Percentiles rank a stretch among this genome's conserved stretches.
Conservation (phyloP, 1,139 yeast species). For the Saccharomycopsis hybrid region DNA sequence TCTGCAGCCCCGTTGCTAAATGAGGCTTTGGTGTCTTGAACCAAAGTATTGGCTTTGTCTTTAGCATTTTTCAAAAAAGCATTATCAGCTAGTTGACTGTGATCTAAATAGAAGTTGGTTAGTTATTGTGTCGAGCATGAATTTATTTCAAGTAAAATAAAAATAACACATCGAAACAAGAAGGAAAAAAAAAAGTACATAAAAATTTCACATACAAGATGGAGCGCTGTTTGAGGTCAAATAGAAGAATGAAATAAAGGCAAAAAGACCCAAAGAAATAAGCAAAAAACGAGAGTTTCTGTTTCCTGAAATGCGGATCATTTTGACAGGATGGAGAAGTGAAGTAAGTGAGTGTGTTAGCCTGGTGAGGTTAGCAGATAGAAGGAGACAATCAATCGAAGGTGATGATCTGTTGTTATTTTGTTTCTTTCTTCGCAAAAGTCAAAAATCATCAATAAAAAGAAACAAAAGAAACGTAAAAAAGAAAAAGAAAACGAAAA, state of each 20-base stretch:
- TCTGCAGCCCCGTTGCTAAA: background rate
- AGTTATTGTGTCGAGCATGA: no score
- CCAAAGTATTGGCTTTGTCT: conserved; percentile 7
- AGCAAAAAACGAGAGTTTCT: conserved; percentile 16
- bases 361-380: no score
- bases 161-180: no score
- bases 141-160: no score
- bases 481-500: no score
- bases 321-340: background rate
- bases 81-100: conserved; percentile 13
- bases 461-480: no score
- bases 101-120: background rate
- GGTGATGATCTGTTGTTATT: no score
- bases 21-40: conserved; percentile 1
- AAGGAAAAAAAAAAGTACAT: no score
- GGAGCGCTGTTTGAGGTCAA: conserved; percentile 12
- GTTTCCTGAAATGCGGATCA: conserved; percentile 15
- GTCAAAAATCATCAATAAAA: no score
- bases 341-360: no score
- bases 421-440: no score
- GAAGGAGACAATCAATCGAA: no score
- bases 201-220: conserved; percentile 4
- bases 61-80: conserved; percentile 12
- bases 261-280: conserved; percentile 12
- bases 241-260: conserved; percentile 16